Percentiles rank a stretch among this genome's conserved stretches.
Evolutionary conservation across 352 stramenopile genomes (phyloP).

Genomic region (Globisporangium echinulatum): DNA sequence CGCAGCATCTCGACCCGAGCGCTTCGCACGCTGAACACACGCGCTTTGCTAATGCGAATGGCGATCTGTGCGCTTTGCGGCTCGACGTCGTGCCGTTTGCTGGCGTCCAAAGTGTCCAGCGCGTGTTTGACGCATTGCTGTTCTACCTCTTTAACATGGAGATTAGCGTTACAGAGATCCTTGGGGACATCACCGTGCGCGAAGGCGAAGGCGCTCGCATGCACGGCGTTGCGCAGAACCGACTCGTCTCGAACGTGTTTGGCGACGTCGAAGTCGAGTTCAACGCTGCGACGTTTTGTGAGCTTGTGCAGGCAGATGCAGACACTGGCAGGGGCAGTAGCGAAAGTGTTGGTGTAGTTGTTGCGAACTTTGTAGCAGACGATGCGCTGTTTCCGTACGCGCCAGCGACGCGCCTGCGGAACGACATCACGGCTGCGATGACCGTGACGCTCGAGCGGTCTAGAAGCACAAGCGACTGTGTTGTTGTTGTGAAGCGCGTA

Average conservation of each 20-base stretch:
- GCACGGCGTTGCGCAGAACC: constrained; percentile 33
- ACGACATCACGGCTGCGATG: constrained; percentile 23
- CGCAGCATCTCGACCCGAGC: constrained; percentile 2
- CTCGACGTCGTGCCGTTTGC: constrained; percentile 38
- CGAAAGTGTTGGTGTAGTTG: constrained; percentile 22
- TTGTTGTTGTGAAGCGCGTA: not conserved
- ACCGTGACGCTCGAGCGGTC: constrained; percentile 5
- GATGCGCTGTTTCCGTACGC: constrained; percentile 41
- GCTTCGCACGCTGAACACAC: constrained; percentile 1
- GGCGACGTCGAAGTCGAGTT: constrained; percentile 23
- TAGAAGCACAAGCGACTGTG: not conserved
- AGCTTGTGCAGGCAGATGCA: constrained; percentile 13
- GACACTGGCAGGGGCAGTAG: constrained; percentile 20
- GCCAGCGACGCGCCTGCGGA: constrained; percentile 21
- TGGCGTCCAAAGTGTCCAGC: constrained; percentile 18
- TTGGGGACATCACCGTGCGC: constrained; percentile 42
- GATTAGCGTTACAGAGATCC: constrained; percentile 38
- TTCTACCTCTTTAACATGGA: constrained; percentile 37
- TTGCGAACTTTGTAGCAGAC: constrained; percentile 31
- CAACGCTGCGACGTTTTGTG: constrained; percentile 25
- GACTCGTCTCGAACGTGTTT: constrained; percentile 24
- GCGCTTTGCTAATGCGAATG: constrained; percentile 23
- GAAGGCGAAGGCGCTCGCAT: constrained; percentile 55
- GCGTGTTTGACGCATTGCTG: constrained; percentile 32
- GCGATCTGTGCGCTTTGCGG: constrained; percentile 24